Percentiles rank a stretch among this genome's conserved stretches.
Evolutionary conservation across 202 grass and related monocot genomes (phyloP).

Genomic region (Thinopyrum obtusiflorum): DNA sequence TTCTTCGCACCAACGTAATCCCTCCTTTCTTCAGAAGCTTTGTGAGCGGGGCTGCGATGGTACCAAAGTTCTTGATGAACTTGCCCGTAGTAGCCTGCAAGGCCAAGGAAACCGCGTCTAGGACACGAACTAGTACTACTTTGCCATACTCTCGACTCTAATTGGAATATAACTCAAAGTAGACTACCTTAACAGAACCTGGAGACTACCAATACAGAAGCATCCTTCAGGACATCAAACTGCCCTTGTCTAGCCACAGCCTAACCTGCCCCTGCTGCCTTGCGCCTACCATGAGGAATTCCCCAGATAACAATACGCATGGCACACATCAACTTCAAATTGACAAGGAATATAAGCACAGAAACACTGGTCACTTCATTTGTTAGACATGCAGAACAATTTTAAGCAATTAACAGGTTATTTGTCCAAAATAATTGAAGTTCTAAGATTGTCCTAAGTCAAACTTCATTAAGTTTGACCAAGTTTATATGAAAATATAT

Average conservation of each 20-base stretch:
- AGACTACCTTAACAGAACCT: background rate
- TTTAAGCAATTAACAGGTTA: constrained; percentile 9
- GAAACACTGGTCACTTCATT: background rate
- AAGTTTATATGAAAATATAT: no score
- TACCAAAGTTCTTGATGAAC: background rate
- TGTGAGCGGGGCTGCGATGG: background rate
- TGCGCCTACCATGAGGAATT: no score
- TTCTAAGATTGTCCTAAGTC: no score
- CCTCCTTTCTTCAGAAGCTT: no score
- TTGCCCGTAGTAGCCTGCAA: background rate
- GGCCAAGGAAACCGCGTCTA: background rate
- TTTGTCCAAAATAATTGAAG: background rate
- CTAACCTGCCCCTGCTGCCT: no score
- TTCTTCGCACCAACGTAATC: no score
- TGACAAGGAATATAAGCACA: constrained; percentile 10
- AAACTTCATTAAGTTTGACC: no score
- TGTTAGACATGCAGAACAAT: background rate
- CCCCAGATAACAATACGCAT: background rate
- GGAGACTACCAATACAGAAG: background rate
- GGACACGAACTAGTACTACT: background rate
- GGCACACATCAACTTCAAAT: background rate
- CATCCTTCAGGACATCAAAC: background rate
- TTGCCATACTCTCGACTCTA: background rate
- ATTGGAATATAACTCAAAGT: background rate
- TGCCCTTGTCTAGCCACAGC: no score